Evolutionary conservation across 768 basidiomycete species (phyloP).

Genomic region (Lanmaoa rubissima): DNA sequence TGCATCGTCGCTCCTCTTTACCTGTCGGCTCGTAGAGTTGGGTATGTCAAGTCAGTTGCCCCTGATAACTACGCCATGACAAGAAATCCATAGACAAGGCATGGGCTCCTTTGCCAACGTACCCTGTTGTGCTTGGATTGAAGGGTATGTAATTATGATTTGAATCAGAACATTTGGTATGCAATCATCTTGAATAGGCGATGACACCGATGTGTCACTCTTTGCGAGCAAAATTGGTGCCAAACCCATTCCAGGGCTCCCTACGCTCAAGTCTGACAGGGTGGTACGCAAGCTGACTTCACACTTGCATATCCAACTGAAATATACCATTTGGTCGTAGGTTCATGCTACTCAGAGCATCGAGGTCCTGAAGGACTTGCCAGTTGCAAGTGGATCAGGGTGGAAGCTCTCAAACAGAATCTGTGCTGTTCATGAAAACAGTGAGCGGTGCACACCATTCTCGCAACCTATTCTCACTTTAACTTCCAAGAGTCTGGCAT

Average conservation of each 20-base stretch:
- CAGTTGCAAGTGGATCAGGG: conserved; percentile 69
- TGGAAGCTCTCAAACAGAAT: conserved; percentile 73
- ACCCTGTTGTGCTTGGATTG: conserved; percentile 74
- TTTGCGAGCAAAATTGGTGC: conserved; percentile 51
- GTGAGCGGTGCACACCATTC: conserved; percentile 39
- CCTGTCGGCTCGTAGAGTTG: conserved; percentile 41
- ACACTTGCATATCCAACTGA: background rate
- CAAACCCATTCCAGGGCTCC: conserved; percentile 59
- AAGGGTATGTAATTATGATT: conserved; percentile 45
- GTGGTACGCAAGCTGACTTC: conserved; percentile 44
- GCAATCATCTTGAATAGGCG: conserved; percentile 35
- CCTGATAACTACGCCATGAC: background rate
- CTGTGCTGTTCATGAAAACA: conserved; percentile 77
- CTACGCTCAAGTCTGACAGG: conserved; percentile 65
- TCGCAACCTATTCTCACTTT: background rate
- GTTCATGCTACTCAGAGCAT: conserved; percentile 81
- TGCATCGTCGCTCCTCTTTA: background rate
- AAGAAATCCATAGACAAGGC: conserved; percentile 46
- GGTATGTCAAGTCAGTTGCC: conserved; percentile 32
- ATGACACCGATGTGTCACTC: conserved; percentile 62
- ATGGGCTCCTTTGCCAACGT: conserved; percentile 81
- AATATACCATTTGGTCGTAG: conserved; percentile 32
- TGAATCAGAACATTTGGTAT: background rate
- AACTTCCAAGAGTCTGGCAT: conserved; percentile 63
- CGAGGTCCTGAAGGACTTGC: conserved; percentile 76